Base-by-base conservation (phyloP, 371 early-diverging fungal genomes). In the Mortierella sp. region DNA sequence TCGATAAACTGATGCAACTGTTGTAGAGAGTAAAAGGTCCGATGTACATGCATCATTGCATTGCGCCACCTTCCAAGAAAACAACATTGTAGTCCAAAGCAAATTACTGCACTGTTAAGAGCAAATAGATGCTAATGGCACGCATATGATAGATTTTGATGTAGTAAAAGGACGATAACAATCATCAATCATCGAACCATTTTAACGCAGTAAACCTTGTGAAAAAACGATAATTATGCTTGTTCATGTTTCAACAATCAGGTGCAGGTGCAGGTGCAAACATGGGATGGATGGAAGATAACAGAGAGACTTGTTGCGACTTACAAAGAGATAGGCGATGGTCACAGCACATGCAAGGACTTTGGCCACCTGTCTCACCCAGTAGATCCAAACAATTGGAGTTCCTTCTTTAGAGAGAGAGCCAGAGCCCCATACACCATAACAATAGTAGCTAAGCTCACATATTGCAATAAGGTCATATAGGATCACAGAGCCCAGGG, bases 241-340 rank as follows among this genome's bases (percentile, higher is more conserved):
- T 30, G 30, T 4, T 30, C 30, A 30, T 30, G 30, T 30, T 30
- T 30, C 30, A 30, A 4, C 30, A 1, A 30, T 30, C 30, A 30
- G 30, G 4, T 30, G 30, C 30, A 30, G n/a, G n/a, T n/a, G n/a
- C n/a, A n/a, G n/a, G n/a, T n/a, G n/a, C n/a, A n/a, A n/a, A 10
- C 39, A 10, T 4, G 39, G 39, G 39, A 39, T 43, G 18, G 47
- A 66, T 14, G 32, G 4, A 59, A 55, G 28, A 55, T 4, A 37
- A 37, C 22, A 20, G 64, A 51, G n/a, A n/a, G n/a, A n/a, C n/a
- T n/a, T n/a, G n/a, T n/a, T n/a, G n/a, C n/a, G 20, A 63, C 83
- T 81, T 81, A 81, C 83, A 67, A 81, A 81, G 40, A 81, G 83
- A 60, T 81, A 81, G 24, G 73, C 64, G 47, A 81, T 69, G 59